A percentile compares a stretch with the other conserved stretches of the same genome.
Conservation (phyloP, 2,329 filamentous ascomycete genomes). For the Alternaria angustiovoidea region DNA sequence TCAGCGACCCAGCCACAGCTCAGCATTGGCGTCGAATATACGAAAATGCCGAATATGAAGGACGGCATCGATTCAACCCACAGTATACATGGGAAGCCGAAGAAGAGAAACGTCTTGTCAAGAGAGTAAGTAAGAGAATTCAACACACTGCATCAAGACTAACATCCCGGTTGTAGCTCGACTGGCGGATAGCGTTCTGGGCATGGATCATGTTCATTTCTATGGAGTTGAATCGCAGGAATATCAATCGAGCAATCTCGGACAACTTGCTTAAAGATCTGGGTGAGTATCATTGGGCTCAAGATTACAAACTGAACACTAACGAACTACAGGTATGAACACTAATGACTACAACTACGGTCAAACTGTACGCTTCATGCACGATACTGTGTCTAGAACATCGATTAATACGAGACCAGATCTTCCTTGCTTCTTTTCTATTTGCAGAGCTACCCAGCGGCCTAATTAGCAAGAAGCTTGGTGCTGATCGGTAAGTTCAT, state of each 20-base stretch:
- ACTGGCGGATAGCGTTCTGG: slow-evolving; percentile 40
- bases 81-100: slow-evolving; percentile 55
- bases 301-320: no score
- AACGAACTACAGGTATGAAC: background rate
- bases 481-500: slow-evolving; percentile 51
- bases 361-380: background rate
- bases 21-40: slow-evolving; percentile 39
- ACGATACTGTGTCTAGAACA: background rate
- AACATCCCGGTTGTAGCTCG: slow-evolving; percentile 26
- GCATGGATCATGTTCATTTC: slow-evolving; percentile 60
- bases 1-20: slow-evolving; percentile 33
- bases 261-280: slow-evolving; percentile 43
- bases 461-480: slow-evolving; percentile 61
- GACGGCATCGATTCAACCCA: slow-evolving; percentile 59
- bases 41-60: slow-evolving; percentile 44
- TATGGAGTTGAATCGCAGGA: slow-evolving; percentile 58
- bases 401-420: slow-evolving; percentile 22
- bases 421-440: slow-evolving; percentile 54
- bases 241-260: slow-evolving; percentile 55
- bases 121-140: slow-evolving; percentile 51
- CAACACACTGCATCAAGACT: background rate
- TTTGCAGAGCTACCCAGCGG: slow-evolving; percentile 60
- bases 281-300: slow-evolving; percentile 23
- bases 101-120: slow-evolving; percentile 57
- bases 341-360: background rate